These are phyloP conservation scores for Coemansia sp. DNA, from an alignment of 192 early-diverging fungal species.

Conservation along the genomic window DNA sequence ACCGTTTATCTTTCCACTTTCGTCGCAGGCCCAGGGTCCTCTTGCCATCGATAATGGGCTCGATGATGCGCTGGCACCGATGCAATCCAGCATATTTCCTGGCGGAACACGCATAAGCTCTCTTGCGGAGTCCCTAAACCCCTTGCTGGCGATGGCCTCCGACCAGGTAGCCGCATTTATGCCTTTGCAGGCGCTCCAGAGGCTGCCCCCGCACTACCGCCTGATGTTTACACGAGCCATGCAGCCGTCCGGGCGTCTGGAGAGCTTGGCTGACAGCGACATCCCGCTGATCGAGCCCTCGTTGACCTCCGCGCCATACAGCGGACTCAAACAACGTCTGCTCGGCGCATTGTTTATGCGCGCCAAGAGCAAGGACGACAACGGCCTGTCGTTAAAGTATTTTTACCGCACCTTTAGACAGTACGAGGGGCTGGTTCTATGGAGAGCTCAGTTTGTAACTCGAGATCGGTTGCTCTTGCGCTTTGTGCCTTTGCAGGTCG, in stretches of 20 bases:
- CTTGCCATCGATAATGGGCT: slow-evolving; percentile 7
- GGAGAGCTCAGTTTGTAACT: slow-evolving; percentile 51
- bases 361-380: slow-evolving; percentile 15
- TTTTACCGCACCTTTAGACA: slow-evolving; percentile 52
- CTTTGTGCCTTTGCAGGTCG: slow-evolving; percentile 53
- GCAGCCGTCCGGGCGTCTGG: slow-evolving; percentile 31
- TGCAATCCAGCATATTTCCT: neutral
- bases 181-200: slow-evolving; percentile 30
- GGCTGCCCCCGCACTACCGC: slow-evolving; percentile 46
- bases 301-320: slow-evolving; percentile 38
- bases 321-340: slow-evolving; percentile 49
- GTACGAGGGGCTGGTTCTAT: slow-evolving; percentile 52
- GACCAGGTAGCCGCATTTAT: slow-evolving; percentile 16
- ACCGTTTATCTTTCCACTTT: slow-evolving; percentile 27
- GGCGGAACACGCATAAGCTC: neutral
- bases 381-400: slow-evolving; percentile 24
- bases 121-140: slow-evolving; percentile 14
- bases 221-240: slow-evolving; percentile 41
- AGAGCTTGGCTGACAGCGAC: slow-evolving; percentile 36
- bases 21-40: slow-evolving; percentile 11
- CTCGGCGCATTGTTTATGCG: slow-evolving; percentile 45
- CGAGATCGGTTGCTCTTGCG: slow-evolving; percentile 31
- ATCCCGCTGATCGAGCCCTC: slow-evolving; percentile 36
- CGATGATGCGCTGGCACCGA: slow-evolving; percentile 4
- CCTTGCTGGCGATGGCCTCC: slow-evolving; percentile 13